Evolutionary conservation across 257 asterid genomes (phyloP), one percentile per base, ranked within the genome.

Genomic region (Nicotiana tomentosiformis): DNA sequence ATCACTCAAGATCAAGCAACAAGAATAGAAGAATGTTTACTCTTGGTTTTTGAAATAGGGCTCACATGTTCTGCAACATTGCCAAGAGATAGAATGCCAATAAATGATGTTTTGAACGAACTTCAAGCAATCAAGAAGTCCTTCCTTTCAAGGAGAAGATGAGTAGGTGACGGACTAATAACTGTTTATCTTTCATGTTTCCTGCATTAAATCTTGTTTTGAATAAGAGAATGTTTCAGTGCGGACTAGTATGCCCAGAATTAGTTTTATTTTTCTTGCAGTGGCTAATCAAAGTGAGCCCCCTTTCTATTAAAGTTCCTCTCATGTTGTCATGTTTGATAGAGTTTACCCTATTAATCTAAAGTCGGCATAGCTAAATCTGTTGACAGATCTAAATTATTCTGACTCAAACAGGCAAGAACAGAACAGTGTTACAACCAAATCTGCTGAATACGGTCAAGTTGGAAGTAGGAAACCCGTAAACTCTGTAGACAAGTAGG

Each of bases 81-180:
- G 26, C 86, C 90, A 17, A 51, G 32, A 80, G 81, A 83, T 49
- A 83, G 88, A 78, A 53, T 53, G 83, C 83, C 86, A 5, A 84
- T 82, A 70, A 62, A 74, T 62, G 80, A 43, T 4, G 84, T 46
- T 64, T 58, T 84, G 15, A 65, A 78, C 78, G 65, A 72, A 64
- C 57, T 87, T 82, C 85, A 82, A 78, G 83, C 81, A 16, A 82
- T 80, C 66, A 77, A 55, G 26, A 30, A 74, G 37, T 49, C 80
- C 80, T 74, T 74, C 39, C n/a, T 74, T 74, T 11, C 80, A 49
- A 74, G 62, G 23, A 74, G 26, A 49, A 18, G 64, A 16, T 57
- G 20, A 57, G 64, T 16, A 16, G 18, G 18, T 5, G 26, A 58
- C 10, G 2, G 66, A 60, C 66, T 7, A 23, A 61, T 23, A 20